phyloP scores from a whole-genome alignment of 257 asterid genomes.

The Thymus mandschuricus region DNA sequence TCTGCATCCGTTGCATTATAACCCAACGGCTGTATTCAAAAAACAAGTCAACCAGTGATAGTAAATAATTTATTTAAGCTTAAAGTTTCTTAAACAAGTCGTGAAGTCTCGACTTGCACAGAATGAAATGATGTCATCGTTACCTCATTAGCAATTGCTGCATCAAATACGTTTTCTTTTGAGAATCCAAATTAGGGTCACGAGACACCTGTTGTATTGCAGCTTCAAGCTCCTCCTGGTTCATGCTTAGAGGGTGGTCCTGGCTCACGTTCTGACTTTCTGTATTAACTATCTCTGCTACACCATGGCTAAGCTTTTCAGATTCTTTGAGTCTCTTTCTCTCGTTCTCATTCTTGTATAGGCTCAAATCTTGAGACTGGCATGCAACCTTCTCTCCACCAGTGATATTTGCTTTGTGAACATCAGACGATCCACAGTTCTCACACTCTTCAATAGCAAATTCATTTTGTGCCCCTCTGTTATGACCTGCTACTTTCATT shows the following conservation, averaged over 20 bases:
- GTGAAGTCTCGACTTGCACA: not conserved
- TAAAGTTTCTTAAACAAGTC: conserved; percentile 14
- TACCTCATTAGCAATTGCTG: conserved; percentile 84
- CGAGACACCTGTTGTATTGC: conserved; percentile 74
- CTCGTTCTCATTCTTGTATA: conserved; percentile 40
- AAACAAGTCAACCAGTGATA: conserved; percentile 27
- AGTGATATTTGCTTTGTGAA: conserved; percentile 31
- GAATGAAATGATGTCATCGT: conserved; percentile 22
- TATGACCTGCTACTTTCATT: conserved; percentile 30
- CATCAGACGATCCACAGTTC: conserved; percentile 40
- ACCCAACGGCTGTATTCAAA: conserved; percentile 62
- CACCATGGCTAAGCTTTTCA: conserved; percentile 37
- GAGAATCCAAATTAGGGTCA: conserved; percentile 64
- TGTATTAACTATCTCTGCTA: conserved; percentile 24
- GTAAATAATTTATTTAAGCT: not conserved
- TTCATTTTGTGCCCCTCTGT: conserved; percentile 29
- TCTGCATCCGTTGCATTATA: conserved; percentile 55
- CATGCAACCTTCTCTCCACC: conserved; percentile 35
- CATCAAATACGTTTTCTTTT: conserved; percentile 58
- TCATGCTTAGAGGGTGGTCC: conserved; percentile 55
- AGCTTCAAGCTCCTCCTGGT: conserved; percentile 71
- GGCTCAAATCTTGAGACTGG: conserved; percentile 35
- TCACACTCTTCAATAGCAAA: conserved; percentile 25
- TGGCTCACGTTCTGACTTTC: conserved; percentile 32
- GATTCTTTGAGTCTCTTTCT: conserved; percentile 44